Evolutionary conservation across 345 rosid genomes (phyloP), one percentile per base, ranked within the genome.

Genomic region (Gossypioides kirkii): DNA sequence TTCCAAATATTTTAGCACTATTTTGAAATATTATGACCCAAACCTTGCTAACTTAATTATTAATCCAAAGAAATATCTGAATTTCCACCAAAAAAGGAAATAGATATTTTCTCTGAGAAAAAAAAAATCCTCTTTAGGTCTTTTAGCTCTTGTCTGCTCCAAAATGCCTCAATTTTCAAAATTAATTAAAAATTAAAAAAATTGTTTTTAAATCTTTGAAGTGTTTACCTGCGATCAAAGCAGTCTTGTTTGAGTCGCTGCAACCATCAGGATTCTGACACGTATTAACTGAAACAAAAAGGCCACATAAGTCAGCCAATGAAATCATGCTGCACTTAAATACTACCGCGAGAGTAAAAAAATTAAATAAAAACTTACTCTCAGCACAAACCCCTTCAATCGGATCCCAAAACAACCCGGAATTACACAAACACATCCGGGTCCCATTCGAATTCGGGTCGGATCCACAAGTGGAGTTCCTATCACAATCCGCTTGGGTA

Each of bases 211-310:
- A 28, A 28, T 28, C 4, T 28, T 28, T 28, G 32, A 3, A 28
- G 32, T 28, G 3, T 62, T 26, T 71, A 86, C 90, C 87, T 45
- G 85, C 90, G 32, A 80, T 81, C 11, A 83, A 80, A 8, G 86
- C 77, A 6, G 84, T 83, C 43, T 50, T 76, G 36, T 83, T 67
- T 16, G 82, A 70, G 10, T 38, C 62, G 7, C 70, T 78, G 18
- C 90, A 87, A 8, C 87, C 86, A 2, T 41, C 71, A 3, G 77
- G 73, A 82, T 75, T 60, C 71, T 82, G 72, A 79, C 90, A 83
- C 52, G 76, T 74, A 45, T 13, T 13, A 17, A 53, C 90, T 87
- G 80, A 0, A 66, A 45, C 55, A 10, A 3, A 36, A 46, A 38
- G 2, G 0, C 17, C 2, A 46, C 25, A 10, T 0, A 4, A 10